Evolutionary conservation across 2,329 filamentous ascomycete genomes (phyloP).

Genomic region (Aspergillus luchuensis): DNA sequence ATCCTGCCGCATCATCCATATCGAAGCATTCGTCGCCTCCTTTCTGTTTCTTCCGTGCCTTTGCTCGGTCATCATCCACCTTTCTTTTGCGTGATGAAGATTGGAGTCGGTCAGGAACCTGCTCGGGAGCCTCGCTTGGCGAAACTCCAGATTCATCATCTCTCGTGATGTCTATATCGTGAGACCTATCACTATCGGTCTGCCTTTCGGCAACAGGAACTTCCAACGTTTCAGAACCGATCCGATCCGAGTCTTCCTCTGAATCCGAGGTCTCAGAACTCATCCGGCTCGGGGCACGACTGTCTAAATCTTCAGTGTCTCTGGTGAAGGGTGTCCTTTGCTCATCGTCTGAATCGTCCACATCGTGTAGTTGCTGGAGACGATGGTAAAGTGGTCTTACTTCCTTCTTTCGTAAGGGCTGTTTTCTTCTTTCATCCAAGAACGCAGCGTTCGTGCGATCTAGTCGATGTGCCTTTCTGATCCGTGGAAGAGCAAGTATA

Average conservation of each 20-base stretch:
- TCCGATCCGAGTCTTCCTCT: constrained; percentile 48
- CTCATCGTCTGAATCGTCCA: constrained; percentile 87
- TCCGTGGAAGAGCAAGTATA: constrained; percentile 70
- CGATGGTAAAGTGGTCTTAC: constrained; percentile 82
- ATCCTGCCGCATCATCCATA: constrained; percentile 43
- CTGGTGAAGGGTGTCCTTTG: constrained; percentile 65
- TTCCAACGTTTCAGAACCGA: constrained; percentile 30
- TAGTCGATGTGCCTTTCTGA: constrained; percentile 65
- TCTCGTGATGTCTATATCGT: constrained; percentile 21
- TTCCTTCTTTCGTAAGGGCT: constrained; percentile 58
- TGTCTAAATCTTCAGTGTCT: constrained; percentile 85
- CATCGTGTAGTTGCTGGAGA: constrained; percentile 72
- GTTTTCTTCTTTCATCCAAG: constrained; percentile 67
- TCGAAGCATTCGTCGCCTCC: constrained; percentile 81
- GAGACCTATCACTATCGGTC: constrained; percentile 7
- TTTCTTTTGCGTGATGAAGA: constrained; percentile 70
- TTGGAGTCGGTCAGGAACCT: constrained; percentile 53
- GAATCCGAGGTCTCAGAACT: constrained; percentile 56
- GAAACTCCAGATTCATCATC: constrained; percentile 25
- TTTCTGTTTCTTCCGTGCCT: constrained; percentile 76
- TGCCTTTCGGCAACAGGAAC: constrained; percentile 21
- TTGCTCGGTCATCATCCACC: constrained; percentile 67
- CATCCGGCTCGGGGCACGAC: constrained; percentile 73
- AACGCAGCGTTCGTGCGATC: constrained; percentile 65
- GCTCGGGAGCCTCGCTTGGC: constrained; percentile 27